Percentiles rank a stretch among this genome's conserved stretches.
Conservation (phyloP, 495 filamentous ascomycete genomes). For the Xylaria acuta region DNA sequence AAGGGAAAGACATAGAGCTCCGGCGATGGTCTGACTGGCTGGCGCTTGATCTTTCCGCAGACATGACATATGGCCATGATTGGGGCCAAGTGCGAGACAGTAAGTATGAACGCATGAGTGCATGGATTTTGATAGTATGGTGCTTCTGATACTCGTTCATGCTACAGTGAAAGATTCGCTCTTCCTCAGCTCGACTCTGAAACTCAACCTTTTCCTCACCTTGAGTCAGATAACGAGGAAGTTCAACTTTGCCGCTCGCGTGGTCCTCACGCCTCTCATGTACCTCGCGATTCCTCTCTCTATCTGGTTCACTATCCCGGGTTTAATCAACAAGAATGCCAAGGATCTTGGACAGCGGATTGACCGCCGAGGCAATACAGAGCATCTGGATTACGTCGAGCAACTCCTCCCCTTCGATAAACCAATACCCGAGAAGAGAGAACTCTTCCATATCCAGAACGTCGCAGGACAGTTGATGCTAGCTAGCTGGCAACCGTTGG, state of each 20-base stretch:
- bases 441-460: neutral
- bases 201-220: neutral
- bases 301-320: neutral
- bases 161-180: neutral
- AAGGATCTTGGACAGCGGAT: neutral
- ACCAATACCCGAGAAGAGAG: neutral
- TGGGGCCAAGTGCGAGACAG: neutral
- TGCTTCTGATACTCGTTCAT: no score
- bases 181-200: neutral
- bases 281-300: neutral
- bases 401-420: neutral
- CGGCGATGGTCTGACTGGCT: neutral
- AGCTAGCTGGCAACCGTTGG: neutral
- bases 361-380: neutral
- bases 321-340: neutral
- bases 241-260: neutral
- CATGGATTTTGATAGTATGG: neutral
- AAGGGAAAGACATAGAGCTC: neutral
- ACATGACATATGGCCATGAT: neutral
- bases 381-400: neutral
- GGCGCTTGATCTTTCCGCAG: neutral
- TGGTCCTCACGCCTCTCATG: neutral
- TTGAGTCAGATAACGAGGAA: neutral
- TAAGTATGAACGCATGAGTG: neutral
- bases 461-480: neutral